These are phyloP conservation scores for Ceratonia siliqua DNA, from an alignment of 306 rosid genomes.

Conservation along the genomic window DNA sequence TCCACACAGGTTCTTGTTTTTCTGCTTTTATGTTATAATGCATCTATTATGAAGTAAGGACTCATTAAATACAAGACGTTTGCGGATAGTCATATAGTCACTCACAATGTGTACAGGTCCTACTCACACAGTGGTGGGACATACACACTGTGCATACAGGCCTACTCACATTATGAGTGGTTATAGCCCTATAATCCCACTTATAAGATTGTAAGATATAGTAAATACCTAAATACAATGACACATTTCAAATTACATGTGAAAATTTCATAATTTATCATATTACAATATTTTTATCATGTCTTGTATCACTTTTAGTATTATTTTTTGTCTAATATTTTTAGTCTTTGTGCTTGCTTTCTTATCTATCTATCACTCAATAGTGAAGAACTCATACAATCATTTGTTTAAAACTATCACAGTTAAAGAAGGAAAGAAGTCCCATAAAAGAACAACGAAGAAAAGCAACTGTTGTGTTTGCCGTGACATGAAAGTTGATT, in stretches of 20 bases:
- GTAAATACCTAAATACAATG: too few relatives aligned
- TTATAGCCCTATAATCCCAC: too few relatives aligned
- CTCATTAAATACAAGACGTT: neutral
- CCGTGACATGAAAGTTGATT: conserved; percentile 62
- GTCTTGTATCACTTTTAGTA: too few relatives aligned
- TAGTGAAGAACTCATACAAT: neutral
- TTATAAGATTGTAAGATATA: too few relatives aligned
- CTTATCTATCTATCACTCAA: neutral
- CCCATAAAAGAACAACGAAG: conserved; percentile 34
- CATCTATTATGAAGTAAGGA: neutral
- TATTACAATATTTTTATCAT: too few relatives aligned
- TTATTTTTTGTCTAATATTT: neutral
- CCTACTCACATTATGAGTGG: too few relatives aligned
- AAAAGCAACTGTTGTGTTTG: conserved; percentile 77
- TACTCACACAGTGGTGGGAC: too few relatives aligned
- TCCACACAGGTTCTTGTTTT: conserved; percentile 49
- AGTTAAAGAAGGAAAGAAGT: conserved; percentile 49
- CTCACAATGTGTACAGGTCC: too few relatives aligned
- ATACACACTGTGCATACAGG: too few relatives aligned
- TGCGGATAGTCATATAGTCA: too few relatives aligned
- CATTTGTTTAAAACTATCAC: conserved; percentile 30
- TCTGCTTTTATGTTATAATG: neutral
- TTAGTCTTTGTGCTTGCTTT: neutral
- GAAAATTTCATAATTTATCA: too few relatives aligned
- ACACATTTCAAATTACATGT: too few relatives aligned